Percentiles rank a stretch among this genome's conserved stretches.
phyloP scores from a whole-genome alignment of 495 filamentous ascomycete genomes.

The Aspergillus nanangensis region DNA sequence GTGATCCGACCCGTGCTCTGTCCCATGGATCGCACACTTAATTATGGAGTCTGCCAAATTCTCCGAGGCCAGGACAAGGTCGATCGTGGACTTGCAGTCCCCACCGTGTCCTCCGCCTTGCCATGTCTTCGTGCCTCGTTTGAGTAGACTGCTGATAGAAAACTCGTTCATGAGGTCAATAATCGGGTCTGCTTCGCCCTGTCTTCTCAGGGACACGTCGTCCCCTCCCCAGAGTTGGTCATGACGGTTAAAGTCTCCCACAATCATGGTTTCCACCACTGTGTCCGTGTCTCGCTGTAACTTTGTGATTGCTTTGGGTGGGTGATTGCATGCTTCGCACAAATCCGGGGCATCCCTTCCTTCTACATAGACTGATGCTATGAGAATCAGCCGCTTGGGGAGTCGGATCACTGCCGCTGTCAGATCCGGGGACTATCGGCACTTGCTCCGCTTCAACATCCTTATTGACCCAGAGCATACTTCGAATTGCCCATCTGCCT shows the following conservation, averaged over 20 bases:
- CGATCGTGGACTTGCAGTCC: too few species aligned
- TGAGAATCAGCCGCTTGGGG: neutral
- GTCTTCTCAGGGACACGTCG: constrained; percentile 18
- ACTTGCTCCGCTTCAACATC: constrained; percentile 5
- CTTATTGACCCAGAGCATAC: constrained; percentile 28
- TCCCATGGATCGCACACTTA: too few species aligned
- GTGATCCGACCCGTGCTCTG: constrained; percentile 34
- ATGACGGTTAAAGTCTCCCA: constrained; percentile 22
- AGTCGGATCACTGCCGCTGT: too few species aligned
- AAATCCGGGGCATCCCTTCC: neutral
- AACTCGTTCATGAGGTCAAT: constrained; percentile 29
- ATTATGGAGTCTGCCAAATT: too few species aligned
- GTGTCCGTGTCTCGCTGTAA: constrained; percentile 6
- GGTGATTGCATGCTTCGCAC: neutral
- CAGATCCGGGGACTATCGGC: neutral
- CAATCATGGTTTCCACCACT: constrained; percentile 16
- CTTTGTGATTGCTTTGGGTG: neutral
- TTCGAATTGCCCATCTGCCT: constrained; percentile 23
- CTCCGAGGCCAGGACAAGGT: too few species aligned
- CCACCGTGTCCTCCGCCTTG: constrained; percentile 14
- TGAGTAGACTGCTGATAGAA: constrained; percentile 23
- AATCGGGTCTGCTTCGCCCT: constrained; percentile 29
- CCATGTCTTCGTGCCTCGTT: constrained; percentile 27
- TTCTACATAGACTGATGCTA: neutral
- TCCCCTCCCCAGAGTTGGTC: constrained; percentile 35